These are phyloP conservation scores for Penicillium sp. DNA, from an alignment of 2,329 filamentous ascomycete genomes.

Conservation along the genomic window DNA sequence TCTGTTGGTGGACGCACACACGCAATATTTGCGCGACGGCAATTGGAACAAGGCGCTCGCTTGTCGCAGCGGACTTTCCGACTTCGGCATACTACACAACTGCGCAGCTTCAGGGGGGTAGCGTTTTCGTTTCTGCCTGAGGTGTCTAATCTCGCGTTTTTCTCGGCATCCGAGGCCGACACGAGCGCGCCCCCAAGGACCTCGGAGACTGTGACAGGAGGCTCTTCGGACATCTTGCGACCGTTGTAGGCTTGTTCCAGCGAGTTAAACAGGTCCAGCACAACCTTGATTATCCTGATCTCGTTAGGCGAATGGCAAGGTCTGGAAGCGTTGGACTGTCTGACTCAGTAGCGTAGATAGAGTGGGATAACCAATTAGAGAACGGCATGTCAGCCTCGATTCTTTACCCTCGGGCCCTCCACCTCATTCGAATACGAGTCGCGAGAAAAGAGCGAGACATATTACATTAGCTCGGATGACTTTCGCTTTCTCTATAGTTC, in stretches of 20 bases:
- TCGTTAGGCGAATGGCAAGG: neutral
- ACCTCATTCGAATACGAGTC: neutral
- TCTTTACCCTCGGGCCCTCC: neutral
- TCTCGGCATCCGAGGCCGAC: conserved; percentile 16
- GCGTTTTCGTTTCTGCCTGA: neutral
- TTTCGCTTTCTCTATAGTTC: neutral
- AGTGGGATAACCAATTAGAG: neutral
- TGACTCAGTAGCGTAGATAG: neutral
- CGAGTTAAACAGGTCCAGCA: neutral
- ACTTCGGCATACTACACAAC: conserved; percentile 53
- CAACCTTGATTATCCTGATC: neutral
- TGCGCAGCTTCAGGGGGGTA: conserved; percentile 40
- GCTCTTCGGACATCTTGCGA: neutral
- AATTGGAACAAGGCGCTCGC: conserved; percentile 57
- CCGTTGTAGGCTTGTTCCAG: neutral
- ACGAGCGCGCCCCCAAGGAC: neutral
- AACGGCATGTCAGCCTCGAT: neutral
- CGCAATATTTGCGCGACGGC: conserved; percentile 53
- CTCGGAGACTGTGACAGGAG: neutral
- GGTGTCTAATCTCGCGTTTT: conserved; percentile 10
- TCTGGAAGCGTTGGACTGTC: neutral
- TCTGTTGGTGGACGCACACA: conserved; percentile 54
- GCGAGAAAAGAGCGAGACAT: conserved; percentile 6
- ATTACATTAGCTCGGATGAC: neutral
- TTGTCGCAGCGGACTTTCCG: conserved; percentile 62